phyloP scores from a whole-genome alignment of 2,329 filamentous ascomycete species.

The Trichophyton equinum region DNA sequence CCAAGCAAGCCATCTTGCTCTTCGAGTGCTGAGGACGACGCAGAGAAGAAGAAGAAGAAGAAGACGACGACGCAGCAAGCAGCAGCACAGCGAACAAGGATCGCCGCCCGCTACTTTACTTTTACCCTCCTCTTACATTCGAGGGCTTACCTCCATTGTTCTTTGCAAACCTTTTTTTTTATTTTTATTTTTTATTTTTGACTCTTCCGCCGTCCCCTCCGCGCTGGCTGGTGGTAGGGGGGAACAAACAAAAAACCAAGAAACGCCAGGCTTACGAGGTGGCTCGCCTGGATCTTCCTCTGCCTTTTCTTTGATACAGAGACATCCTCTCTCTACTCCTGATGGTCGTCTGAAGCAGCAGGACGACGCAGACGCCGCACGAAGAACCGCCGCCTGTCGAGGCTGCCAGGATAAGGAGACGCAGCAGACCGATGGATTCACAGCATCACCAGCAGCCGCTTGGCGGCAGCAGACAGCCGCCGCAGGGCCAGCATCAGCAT shows the following conservation, averaged over 20 bases:
- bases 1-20: too few relatives aligned
- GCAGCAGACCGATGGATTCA: neutral
- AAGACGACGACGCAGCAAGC: too few relatives aligned
- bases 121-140: too few relatives aligned
- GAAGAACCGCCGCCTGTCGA: neutral
- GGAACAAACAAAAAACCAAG: neutral
- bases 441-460: neutral
- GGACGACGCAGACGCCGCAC: neutral
- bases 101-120: neutral
- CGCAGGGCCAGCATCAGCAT: neutral
- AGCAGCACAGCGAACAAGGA: neutral
- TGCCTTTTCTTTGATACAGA: neutral
- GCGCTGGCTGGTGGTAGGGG: neutral
- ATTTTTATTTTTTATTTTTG: too few relatives aligned
- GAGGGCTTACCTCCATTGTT: neutral
- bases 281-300: too few relatives aligned
- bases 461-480: neutral
- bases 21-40: too few relatives aligned
- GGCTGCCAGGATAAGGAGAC: neutral
- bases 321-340: neutral
- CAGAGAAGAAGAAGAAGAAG: too few relatives aligned
- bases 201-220: neutral
- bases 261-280: neutral
- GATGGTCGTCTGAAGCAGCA: neutral
- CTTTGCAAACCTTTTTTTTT: neutral